These are phyloP conservation scores for Pythium biforme DNA, from an alignment of 352 stramenopile species.

Conservation along the genomic window DNA sequence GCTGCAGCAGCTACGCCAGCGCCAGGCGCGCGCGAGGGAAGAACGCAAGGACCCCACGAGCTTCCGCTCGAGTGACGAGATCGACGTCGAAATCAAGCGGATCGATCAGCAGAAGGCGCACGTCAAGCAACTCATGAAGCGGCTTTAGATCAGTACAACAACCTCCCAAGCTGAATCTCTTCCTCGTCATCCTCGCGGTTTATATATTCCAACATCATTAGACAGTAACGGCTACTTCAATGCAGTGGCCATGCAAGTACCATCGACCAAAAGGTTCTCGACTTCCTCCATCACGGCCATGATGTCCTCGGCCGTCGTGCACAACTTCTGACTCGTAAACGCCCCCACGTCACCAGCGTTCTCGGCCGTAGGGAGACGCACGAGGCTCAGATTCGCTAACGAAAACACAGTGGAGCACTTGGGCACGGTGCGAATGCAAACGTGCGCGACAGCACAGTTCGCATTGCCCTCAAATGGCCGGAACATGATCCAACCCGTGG, in stretches of 20 bases:
- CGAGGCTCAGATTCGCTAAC: background rate
- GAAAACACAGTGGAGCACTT: background rate
- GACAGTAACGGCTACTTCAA: background rate
- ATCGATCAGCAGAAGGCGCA: constrained; percentile 32
- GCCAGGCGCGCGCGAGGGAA: constrained; percentile 11
- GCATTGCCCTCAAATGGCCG: background rate
- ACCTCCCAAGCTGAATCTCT: no score
- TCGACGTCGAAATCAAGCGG: constrained; percentile 30
- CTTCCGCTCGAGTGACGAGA: constrained; percentile 24
- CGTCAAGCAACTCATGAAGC: constrained; percentile 28
- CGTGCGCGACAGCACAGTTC: background rate
- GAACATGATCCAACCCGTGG: constrained; percentile 12
- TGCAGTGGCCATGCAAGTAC: background rate
- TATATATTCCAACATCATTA: no score
- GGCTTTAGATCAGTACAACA: constrained; percentile 3
- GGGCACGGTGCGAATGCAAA: constrained; percentile 4
- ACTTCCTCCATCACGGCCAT: constrained; percentile 10
- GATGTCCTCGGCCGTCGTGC: constrained; percentile 15
- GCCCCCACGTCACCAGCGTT: background rate
- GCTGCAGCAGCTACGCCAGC: constrained; percentile 22
- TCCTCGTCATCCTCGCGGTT: no score
- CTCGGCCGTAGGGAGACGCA: constrained; percentile 10
- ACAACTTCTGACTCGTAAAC: constrained; percentile 17
- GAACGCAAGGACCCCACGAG: constrained; percentile 16
- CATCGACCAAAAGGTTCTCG: constrained; percentile 11